Percentiles rank a stretch among this genome's conserved stretches.
phyloP scores from a whole-genome alignment of 371 early-diverging fungal genomes.

The Lichtheimia ramosa region DNA sequence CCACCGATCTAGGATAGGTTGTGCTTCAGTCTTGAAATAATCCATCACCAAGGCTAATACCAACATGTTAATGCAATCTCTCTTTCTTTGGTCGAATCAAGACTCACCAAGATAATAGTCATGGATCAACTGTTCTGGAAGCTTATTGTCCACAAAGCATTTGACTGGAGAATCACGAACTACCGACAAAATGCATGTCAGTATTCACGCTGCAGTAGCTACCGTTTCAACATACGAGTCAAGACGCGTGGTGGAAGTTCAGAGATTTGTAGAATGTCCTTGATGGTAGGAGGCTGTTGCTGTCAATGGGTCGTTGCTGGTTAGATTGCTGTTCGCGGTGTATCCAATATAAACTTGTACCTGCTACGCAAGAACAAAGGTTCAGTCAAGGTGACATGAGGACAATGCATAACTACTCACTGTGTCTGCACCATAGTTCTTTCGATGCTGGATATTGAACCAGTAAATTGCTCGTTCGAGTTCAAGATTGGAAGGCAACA shows the following conservation, averaged over 20 bases:
- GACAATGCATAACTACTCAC: background rate
- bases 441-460: conserved; percentile 8
- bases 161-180: conserved; percentile 22
- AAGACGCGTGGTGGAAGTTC: conserved; percentile 13
- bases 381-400: background rate
- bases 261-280: conserved; percentile 12
- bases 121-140: conserved; percentile 11
- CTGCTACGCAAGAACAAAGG: conserved; percentile 4
- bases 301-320: background rate
- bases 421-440: conserved; percentile 8
- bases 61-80: background rate
- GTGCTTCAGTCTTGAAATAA: background rate
- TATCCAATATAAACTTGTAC: background rate
- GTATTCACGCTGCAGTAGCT: background rate
- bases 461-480: conserved; percentile 6
- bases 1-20: too few relatives aligned
- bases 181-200: background rate
- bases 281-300: conserved; percentile 7
- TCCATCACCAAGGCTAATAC: background rate
- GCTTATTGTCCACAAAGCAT: conserved; percentile 10
- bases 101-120: conserved; percentile 18
- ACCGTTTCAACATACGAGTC: conserved; percentile 6
- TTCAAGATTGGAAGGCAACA: conserved; percentile 1
- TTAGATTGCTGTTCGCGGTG: background rate
- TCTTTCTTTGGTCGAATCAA: background rate